phyloP scores from a whole-genome alignment of 306 rosid species.

The Castanea crenata region DNA sequence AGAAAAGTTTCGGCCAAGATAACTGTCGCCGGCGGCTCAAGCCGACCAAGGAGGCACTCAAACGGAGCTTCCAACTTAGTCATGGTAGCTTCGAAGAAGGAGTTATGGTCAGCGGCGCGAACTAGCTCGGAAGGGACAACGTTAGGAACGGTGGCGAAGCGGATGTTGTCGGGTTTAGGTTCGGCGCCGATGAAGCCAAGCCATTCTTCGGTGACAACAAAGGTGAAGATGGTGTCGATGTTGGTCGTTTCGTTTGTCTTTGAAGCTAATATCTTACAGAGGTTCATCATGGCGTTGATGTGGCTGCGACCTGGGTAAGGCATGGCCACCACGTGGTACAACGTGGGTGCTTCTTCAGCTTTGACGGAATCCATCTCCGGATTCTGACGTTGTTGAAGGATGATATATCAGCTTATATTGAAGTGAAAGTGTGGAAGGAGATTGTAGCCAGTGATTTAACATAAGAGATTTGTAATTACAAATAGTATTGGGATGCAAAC shows the following conservation, averaged over 20 bases:
- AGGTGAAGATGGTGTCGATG: background rate
- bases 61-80: conserved; percentile 17
- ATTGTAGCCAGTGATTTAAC: no score
- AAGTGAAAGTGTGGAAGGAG: no score
- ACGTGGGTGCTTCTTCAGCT: background rate
- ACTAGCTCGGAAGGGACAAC: conserved; percentile 17
- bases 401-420: no score
- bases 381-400: background rate
- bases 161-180: conserved; percentile 24
- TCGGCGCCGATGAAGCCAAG: conserved; percentile 18
- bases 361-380: background rate
- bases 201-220: conserved; percentile 31
- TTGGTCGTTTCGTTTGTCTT: background rate
- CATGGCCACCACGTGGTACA: conserved; percentile 39
- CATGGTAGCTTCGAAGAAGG: background rate
- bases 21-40: conserved; percentile 29
- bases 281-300: conserved; percentile 48
- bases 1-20: conserved; percentile 36
- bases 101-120: conserved; percentile 8
- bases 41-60: conserved; percentile 22
- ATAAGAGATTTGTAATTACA: no score
- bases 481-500: no score
- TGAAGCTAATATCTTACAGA: conserved; percentile 11
- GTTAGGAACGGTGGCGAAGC: conserved; percentile 33
- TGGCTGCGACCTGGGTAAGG: conserved; percentile 47